Evolutionary conservation across 192 early-diverging fungal genomes (phyloP), one percentile per base, ranked within the genome.

Genomic region (Jimgerdemannia flammicorona): DNA sequence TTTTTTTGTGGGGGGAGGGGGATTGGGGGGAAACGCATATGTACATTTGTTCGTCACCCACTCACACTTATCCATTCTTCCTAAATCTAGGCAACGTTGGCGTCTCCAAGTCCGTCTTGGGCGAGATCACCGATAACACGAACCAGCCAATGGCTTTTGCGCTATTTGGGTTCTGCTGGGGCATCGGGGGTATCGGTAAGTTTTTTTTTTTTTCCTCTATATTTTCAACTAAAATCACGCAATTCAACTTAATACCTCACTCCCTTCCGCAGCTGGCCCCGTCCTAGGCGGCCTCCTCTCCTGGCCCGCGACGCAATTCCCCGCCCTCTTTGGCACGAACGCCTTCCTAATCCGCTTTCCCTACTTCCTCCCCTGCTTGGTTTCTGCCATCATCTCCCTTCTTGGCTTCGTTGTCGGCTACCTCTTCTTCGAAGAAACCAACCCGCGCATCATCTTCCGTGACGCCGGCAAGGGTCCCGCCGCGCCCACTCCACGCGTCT

Each of bases 361-460:
- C 0, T 98, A 96, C 72, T 86, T 95, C 68, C 87, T 98, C 3
- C 96, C 96, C 4, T 96, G 96, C 71, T 72, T 92, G 41, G 79
- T 93, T 9, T 90, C 90, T 17, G 84, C 91, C 3, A 65, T 84
- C 18, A 80, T 93, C 4, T 88, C 90, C 40, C 40, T 91, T 3
- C 71, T 91, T 69, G 93, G 93, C 4, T 86, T 93, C 41, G 67
- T 90, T 0, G 73, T 93, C 40, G 93, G 91, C 1, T 80, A 83
- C 29, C 84, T 90, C 74, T 88, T 80, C 68, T 74, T 95, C 18
- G 81, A 93, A 39, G 92, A 93, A 71, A 89, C 93, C 4, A 78
- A 79, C 63, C 80, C 80, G 20, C 40, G 20, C n/a, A 71, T 72
- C 3, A 43, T 74, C 14, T 43, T 39, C 44, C 19, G 69, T 43